Conservation (phyloP, 106 monocot genomes). For the Dendrobium nobile region DNA sequence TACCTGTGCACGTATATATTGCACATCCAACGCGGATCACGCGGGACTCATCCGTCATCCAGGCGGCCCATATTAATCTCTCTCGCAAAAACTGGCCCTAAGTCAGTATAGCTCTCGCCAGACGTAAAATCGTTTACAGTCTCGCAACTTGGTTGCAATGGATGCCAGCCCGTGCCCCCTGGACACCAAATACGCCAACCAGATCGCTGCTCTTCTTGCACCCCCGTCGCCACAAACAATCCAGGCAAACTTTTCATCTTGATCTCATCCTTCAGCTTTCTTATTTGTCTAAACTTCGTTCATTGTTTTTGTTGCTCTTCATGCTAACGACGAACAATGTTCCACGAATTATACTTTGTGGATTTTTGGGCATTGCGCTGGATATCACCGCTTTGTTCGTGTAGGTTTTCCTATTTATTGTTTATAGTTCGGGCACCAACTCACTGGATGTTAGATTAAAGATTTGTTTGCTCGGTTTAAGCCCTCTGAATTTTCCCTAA, state of each 20-base stretch:
- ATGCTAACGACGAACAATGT: background rate
- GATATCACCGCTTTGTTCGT: background rate
- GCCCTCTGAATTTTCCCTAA: background rate
- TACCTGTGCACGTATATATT: too few relatives aligned
- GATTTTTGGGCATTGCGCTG: background rate
- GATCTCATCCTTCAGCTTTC: background rate
- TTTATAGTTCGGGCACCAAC: background rate
- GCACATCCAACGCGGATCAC: too few relatives aligned
- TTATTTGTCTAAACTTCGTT: background rate
- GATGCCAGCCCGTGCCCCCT: conserved; percentile 27
- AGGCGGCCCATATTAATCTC: too few relatives aligned
- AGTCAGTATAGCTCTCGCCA: too few relatives aligned
- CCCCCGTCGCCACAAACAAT: conserved; percentile 34
- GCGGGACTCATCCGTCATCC: too few relatives aligned
- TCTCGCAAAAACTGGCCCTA: too few relatives aligned
- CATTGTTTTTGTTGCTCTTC: background rate
- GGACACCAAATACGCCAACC: conserved; percentile 44
- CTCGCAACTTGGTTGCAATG: background rate
- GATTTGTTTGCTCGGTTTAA: background rate
- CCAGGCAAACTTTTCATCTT: conserved; percentile 21
- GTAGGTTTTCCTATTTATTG: background rate
- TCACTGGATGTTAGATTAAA: background rate
- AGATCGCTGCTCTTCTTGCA: conserved; percentile 57
- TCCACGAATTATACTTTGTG: background rate
- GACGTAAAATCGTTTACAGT: background rate